Evolutionary conservation across 2,329 filamentous ascomycete genomes (phyloP), one percentile per base, ranked within the genome.

Genomic region (Penicillium sclerotiorum): DNA sequence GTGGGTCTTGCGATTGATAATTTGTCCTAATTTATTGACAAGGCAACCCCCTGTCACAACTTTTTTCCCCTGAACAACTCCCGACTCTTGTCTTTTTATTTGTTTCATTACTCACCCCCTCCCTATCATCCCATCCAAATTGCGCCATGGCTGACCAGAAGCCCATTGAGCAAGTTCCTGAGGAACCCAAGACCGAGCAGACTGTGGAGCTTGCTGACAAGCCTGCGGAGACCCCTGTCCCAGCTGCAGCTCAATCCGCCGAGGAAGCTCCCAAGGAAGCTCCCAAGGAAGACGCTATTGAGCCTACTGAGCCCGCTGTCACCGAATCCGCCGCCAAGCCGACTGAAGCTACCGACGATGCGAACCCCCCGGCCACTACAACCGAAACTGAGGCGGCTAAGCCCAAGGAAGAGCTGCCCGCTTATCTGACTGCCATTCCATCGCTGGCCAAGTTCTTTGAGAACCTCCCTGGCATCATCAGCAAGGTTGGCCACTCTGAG

Each of bases 401-500:
- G 40, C 47, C 49, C 4, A 55, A 58, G 15, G 53, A 62, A 32
- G 48, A 59, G 36, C 54, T 67, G 40, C 67, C 68, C n/a, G 62
- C 55, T 15, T 73, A 72, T 39, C 53, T 74, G 41, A 63, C 58
- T 39, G 68, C 68, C n/a, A 70, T 68, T 42, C 62, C 67, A 1
- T 62, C 76, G 11, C 74, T 89, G 27, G 69, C 71, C 44, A 75
- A 81, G 53, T 78, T 91, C 55, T 81, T 83, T 53, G 75, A 76
- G 8, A 76, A 77, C 23, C 77, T 92, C 27, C 73, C 80, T 5
- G 70, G 76, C 6, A 81, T 91, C 52, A 71, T 85, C 52, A 72
- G 75, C 41, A 76, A 79, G 51, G 75, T 82, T 44, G 78, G 74
- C 13, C 80, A 95, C 72, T 74, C 75, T 44, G 91, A 96, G 77